Conservation (phyloP, 768 basidiomycete genomes). For the Termitomyces bulborhizus region DNA sequence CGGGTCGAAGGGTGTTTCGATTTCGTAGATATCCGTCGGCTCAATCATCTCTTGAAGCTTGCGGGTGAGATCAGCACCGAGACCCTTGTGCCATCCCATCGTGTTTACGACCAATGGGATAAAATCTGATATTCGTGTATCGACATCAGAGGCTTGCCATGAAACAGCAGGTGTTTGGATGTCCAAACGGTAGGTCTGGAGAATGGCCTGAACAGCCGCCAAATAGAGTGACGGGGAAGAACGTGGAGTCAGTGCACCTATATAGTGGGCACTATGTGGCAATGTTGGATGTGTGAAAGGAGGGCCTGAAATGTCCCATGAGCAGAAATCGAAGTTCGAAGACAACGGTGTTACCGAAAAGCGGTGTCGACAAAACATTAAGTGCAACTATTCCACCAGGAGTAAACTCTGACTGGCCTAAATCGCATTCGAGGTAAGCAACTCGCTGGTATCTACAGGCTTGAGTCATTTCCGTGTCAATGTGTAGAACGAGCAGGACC, state of each 20-base stretch:
- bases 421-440: slow-evolving; percentile 88
- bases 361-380: slow-evolving; percentile 56
- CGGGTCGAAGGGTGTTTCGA: slow-evolving; percentile 27
- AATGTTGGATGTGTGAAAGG: slow-evolving; percentile 78
- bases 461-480: not conserved
- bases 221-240: slow-evolving; percentile 76
- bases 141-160: slow-evolving; percentile 19
- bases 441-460: slow-evolving; percentile 63
- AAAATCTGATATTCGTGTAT: slow-evolving; percentile 39
- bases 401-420: slow-evolving; percentile 93
- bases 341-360: slow-evolving; percentile 52
- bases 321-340: not conserved
- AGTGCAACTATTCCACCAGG: slow-evolving; percentile 82
- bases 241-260: slow-evolving; percentile 75
- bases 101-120: slow-evolving; percentile 92
- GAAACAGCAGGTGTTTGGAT: slow-evolving; percentile 41
- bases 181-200: slow-evolving; percentile 66
- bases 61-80: slow-evolving; percentile 73
- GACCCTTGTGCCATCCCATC: slow-evolving; percentile 95
- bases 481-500: slow-evolving; percentile 11
- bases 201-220: slow-evolving; percentile 54
- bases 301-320: slow-evolving; percentile 50
- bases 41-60: slow-evolving; percentile 63
- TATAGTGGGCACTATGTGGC: slow-evolving; percentile 71
- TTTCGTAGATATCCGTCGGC: slow-evolving; percentile 55